Evolutionary conservation across 495 filamentous ascomycete species (phyloP).

Genomic region (Aspergillus campestris): DNA sequence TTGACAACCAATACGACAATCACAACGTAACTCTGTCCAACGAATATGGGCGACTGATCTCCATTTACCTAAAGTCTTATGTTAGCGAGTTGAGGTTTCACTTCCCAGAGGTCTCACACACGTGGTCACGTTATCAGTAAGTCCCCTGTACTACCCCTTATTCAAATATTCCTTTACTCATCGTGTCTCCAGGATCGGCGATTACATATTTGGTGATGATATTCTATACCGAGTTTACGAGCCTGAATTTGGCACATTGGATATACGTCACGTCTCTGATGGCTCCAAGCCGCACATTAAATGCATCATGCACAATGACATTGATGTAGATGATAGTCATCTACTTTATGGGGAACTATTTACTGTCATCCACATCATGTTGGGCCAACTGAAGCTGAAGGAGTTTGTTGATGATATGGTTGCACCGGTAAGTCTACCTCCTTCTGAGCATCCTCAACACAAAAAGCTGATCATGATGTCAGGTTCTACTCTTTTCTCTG

Average conservation of each 20-base stretch:
- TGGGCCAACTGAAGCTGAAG: conserved; percentile 6
- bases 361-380: conserved; percentile 6
- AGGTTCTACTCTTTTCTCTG: conserved; percentile 8
- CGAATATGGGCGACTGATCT: conserved; percentile 1
- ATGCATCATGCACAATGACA: conserved; percentile 9
- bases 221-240: neutral
- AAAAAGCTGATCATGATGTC: neutral
- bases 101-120: conserved; percentile 2
- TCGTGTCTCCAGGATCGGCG: conserved; percentile 13
- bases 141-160: neutral
- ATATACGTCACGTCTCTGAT: neutral
- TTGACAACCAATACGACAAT: conserved; percentile 1
- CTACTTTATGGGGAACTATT: conserved; percentile 3
- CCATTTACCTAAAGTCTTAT: conserved; percentile 1
- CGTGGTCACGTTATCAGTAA: neutral
- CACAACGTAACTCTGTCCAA: neutral
- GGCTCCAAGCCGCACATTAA: conserved; percentile 7
- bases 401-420: conserved; percentile 8
- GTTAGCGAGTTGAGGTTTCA: neutral
- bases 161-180: neutral
- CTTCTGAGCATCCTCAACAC: neutral
- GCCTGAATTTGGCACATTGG: conserved; percentile 4
- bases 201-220: conserved; percentile 1
- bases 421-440: conserved; percentile 3
- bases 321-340: conserved; percentile 3